Percentiles rank a stretch among this genome's conserved stretches.
Conservation (phyloP, 2,329 filamentous ascomycete genomes). For the Chrysosporium keratinophilum region DNA sequence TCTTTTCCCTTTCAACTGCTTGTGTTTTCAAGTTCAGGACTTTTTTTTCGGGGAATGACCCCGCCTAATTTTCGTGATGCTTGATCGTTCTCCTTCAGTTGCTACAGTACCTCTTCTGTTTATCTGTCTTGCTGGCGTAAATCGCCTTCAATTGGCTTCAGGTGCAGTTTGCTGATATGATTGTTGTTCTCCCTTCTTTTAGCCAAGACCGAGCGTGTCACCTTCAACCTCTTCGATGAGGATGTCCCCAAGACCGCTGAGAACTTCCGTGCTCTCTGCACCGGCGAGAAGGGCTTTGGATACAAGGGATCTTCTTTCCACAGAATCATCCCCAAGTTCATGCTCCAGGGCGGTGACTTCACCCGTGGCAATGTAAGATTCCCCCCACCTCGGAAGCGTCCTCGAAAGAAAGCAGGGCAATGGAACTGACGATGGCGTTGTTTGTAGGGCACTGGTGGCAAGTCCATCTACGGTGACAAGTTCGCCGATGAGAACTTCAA, state of each 20-base stretch:
- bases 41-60: neutral
- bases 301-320: constrained; percentile 81
- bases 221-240: constrained; percentile 78
- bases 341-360: constrained; percentile 95
- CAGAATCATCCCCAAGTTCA: constrained; percentile 85
- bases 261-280: constrained; percentile 82
- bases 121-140: constrained; percentile 14
- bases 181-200: constrained; percentile 14
- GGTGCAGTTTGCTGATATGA: constrained; percentile 1
- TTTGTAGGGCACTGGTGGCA: constrained; percentile 71
- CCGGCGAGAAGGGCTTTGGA: constrained; percentile 66
- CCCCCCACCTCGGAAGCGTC: neutral
- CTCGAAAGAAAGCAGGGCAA: neutral
- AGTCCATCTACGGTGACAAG: constrained; percentile 92
- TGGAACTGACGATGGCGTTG: neutral
- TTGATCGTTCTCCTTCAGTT: neutral
- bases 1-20: neutral
- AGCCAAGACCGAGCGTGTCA: constrained; percentile 71
- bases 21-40: neutral
- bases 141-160: constrained; percentile 16
- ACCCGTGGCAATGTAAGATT: constrained; percentile 74
- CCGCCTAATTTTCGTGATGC: neutral
- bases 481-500: constrained; percentile 89
- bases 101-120: neutral
- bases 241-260: constrained; percentile 76